Base-by-base conservation (phyloP, 2,329 filamentous ascomycete species). In the Colletotrichum coccodes region DNA sequence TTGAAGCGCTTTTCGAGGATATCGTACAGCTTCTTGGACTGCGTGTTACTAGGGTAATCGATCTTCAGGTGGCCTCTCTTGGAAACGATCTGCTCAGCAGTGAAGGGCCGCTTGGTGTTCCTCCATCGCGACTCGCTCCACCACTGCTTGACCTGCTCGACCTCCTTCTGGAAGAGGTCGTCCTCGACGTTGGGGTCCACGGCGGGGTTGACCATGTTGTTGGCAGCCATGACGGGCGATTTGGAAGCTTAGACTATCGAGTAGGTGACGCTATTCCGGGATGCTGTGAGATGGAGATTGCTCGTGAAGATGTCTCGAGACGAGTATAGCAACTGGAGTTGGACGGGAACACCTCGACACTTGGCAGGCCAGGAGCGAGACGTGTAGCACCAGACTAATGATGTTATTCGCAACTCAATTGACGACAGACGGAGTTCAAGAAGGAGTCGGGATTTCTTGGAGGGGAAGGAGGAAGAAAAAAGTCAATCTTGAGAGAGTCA, bases 1-100 rank as follows among this genome's bases (percentile, higher is more conserved):
- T 97, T 85, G 86, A 96, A 99, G 73, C 94, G 91, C 42, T 86
- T 83, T 84, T 99, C 96, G 40, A 99, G 86, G 71, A 95, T 95
- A 46, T 87, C 87, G 95, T 95, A 99, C 59, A 98, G 87, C 89
- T 99, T 99, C 88, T 98, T 98, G 54, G 93, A 88, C 83, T 95
- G 91, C 21, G 84, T 85, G 80, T 97, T 97, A 84, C 95, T 96
- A 23, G 96, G 92, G 79, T 98, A 98, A 71, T 97, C 88, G 75
- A 98, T 92, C 82, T 92, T 94, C 75, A 99, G 85, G 77, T 92
- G 95, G 66, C 96, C 96, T 77, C 96, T 88, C 89, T 99, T 99
- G 60, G 93, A 91, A 72, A 97, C 96, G 77, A 99, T 98, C 84
- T 97, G 93, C 86, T 98, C 96, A 36, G 96, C 94, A 4, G 95